phyloP scores from a whole-genome alignment of 305 asterid genomes.

The Rubia tinctorum region DNA sequence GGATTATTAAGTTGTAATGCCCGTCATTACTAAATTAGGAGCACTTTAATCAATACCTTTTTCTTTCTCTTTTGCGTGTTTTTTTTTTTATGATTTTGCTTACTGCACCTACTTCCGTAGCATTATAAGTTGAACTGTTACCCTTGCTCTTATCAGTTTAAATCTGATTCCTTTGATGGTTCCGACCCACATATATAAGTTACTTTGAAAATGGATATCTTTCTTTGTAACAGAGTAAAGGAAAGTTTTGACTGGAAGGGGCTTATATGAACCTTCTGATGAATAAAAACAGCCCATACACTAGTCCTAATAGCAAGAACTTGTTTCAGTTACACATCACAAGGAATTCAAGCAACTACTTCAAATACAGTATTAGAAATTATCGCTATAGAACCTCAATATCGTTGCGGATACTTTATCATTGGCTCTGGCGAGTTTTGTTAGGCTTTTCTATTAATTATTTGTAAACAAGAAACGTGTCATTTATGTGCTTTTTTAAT shows the following conservation, averaged over 20 bases:
- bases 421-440: background rate
- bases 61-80: background rate
- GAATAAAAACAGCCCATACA: background rate
- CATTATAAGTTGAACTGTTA: background rate
- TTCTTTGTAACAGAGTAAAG: too few species aligned
- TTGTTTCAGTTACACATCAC: background rate
- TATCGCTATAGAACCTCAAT: background rate
- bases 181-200: too few species aligned
- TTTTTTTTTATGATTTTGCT: background rate
- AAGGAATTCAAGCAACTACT: background rate
- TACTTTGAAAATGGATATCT: too few species aligned
- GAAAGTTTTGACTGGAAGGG: too few species aligned
- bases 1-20: background rate
- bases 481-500: conserved; percentile 14
- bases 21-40: background rate
- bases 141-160: background rate
- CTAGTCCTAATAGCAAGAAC: background rate
- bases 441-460: background rate
- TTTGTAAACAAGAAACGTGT: conserved; percentile 5
- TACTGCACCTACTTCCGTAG: background rate
- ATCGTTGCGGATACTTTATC: background rate
- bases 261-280: background rate
- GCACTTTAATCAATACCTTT: background rate
- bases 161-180: background rate
- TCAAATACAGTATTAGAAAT: background rate